phyloP scores from a whole-genome alignment of 352 stramenopile genomes.

The Peronosclerospora sorghi region DNA sequence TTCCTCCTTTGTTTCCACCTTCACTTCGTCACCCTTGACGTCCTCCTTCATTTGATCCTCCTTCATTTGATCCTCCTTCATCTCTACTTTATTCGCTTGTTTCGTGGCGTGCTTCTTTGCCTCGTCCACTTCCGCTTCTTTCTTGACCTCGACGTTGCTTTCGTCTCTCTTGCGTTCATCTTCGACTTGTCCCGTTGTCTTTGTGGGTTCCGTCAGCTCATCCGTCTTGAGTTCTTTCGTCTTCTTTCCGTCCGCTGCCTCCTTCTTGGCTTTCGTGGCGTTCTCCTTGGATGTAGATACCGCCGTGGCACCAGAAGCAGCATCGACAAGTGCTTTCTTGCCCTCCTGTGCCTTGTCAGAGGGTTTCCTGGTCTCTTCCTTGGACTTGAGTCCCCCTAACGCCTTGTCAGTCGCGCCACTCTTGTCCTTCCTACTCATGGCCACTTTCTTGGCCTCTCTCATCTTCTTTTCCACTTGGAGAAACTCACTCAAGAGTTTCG shows the following conservation, averaged over 20 bases:
- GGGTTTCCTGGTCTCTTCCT: slow-evolving; percentile 6
- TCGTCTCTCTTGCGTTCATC: no score
- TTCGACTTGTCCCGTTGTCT: no score
- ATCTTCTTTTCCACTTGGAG: slow-evolving; percentile 30
- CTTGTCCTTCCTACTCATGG: not conserved
- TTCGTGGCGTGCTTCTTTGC: no score
- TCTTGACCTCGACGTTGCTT: no score
- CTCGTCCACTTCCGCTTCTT: no score
- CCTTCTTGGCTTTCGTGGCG: slow-evolving; percentile 12
- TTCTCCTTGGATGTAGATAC: slow-evolving; percentile 24
- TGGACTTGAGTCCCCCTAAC: slow-evolving; percentile 8
- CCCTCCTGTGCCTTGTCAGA: slow-evolving; percentile 16
- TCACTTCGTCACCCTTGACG: slow-evolving; percentile 4
- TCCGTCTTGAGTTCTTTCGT: slow-evolving; percentile 2
- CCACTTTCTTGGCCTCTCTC: slow-evolving; percentile 7
- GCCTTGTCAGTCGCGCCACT: slow-evolving; percentile 6
- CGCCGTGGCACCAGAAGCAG: slow-evolving; percentile 16
- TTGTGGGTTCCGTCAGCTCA: no score
- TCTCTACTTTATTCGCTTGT: no score
- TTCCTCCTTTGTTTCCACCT: slow-evolving; percentile 1
- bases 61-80: slow-evolving; percentile 2
- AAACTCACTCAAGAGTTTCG: slow-evolving; percentile 34
- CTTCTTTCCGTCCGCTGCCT: not conserved
- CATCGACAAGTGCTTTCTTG: slow-evolving; percentile 22
- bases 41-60: slow-evolving; percentile 5